Percentiles rank a stretch among this genome's conserved stretches.
Conservation (phyloP, 768 basidiomycete species). For the Clathrus columnatus region DNA sequence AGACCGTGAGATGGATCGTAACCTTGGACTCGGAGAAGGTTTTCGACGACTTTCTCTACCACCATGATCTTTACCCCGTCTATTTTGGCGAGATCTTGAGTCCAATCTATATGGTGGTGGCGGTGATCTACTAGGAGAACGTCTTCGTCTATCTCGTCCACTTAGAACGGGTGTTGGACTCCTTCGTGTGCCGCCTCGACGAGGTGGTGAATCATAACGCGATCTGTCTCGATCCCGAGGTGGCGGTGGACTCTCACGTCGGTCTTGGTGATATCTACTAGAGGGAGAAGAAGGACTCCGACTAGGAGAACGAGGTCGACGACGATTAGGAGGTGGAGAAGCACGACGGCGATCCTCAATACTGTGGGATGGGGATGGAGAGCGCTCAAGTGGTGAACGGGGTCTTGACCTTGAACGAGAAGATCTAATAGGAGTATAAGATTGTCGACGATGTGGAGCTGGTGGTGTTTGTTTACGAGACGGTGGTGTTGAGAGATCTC, state of each 20-base stretch:
- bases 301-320: conserved; percentile 27
- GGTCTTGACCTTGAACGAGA: conserved; percentile 12
- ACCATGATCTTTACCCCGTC: conserved; percentile 17
- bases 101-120: background rate
- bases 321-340: conserved; percentile 11
- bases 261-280: conserved; percentile 10
- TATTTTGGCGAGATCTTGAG: background rate
- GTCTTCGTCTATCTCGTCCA: conserved; percentile 45
- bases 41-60: conserved; percentile 24
- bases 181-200: conserved; percentile 23
- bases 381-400: conserved; percentile 11
- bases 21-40: conserved; percentile 19
- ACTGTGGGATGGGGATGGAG: conserved; percentile 1
- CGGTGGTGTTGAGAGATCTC: conserved; percentile 2
- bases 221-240: conserved; percentile 8
- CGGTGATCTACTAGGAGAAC: conserved; percentile 28
- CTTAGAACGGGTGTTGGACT: conserved; percentile 12
- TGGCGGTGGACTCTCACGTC: conserved; percentile 18
- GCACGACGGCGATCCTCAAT: background rate
- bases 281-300: conserved; percentile 3
- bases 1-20: background rate
- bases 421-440: conserved; percentile 8
- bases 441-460: background rate
- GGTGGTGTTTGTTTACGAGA: background rate
- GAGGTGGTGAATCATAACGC: background rate